Conservation (phyloP, 1,284 basidiomycete genomes). For the Cutaneotrichosporon dermatis region DNA sequence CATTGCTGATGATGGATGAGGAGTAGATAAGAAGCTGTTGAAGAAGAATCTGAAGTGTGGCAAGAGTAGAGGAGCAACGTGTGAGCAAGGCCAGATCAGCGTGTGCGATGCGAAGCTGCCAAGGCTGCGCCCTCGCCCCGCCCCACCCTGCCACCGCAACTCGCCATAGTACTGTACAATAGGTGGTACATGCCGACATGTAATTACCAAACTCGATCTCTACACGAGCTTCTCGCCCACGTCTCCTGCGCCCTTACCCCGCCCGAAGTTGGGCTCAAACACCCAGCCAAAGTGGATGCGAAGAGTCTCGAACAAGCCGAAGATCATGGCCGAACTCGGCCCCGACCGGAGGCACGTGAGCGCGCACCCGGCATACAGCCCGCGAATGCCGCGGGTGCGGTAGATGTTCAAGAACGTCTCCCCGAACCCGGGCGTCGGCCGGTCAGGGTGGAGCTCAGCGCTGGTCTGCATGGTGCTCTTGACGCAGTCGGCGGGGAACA, state of each 20-base stretch:
- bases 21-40: too few species aligned
- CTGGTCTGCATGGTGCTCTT: conserved; percentile 95
- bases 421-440: conserved; percentile 58
- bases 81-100: too few species aligned
- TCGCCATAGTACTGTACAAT: too few species aligned
- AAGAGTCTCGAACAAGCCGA: conserved; percentile 79
- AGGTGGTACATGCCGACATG: too few species aligned
- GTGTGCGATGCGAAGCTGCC: too few species aligned
- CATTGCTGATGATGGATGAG: too few species aligned
- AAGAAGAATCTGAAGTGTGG: too few species aligned
- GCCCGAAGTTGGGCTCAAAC: conserved; percentile 15
- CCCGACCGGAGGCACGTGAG: conserved; percentile 82
- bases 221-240: not conserved
- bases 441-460: conserved; percentile 69
- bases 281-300: conserved; percentile 37
- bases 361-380: conserved; percentile 92
- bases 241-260: not conserved
- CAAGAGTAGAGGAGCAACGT: too few species aligned
- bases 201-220: not conserved
- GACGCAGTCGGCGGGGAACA: conserved; percentile 87
- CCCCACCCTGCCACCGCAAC: too few species aligned
- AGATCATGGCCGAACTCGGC: conserved; percentile 87
- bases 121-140: too few species aligned
- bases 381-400: conserved; percentile 67
- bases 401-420: conserved; percentile 73